Percentiles rank a stretch among this genome's conserved stretches.
Evolutionary conservation across 2,329 filamentous ascomycete species (phyloP).

Genomic region (Venturia carpophila): DNA sequence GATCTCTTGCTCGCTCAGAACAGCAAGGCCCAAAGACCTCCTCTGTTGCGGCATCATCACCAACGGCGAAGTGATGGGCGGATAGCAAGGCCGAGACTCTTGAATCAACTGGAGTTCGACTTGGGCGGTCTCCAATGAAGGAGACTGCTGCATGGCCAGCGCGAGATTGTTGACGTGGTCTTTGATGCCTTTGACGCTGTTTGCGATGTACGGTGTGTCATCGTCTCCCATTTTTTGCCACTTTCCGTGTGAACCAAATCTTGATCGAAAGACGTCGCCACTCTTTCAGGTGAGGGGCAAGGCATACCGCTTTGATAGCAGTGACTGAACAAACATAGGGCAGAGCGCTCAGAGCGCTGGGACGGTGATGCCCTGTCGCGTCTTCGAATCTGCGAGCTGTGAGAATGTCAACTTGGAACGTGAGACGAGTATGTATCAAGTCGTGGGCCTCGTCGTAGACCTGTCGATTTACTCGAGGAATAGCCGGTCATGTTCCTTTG

Average conservation of each 20-base stretch:
- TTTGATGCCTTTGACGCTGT: not conserved
- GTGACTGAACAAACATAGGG: not conserved
- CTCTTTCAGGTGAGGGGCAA: not conserved
- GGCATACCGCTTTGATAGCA: not conserved
- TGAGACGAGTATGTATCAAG: not conserved
- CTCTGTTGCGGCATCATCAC: not conserved
- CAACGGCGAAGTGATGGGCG: not conserved
- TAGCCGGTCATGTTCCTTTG: not conserved
- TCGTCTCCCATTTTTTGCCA: not conserved
- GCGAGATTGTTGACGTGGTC: not conserved
- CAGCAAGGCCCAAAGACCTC: not conserved
- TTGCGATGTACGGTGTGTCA: not conserved
- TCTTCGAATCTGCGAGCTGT: not conserved
- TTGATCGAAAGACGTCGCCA: not conserved
- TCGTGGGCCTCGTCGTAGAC: not conserved
- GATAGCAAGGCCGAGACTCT: not conserved
- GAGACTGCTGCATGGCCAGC: not conserved
- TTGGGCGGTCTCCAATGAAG: not conserved
- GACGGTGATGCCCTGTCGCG: not conserved
- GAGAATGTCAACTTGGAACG: not conserved
- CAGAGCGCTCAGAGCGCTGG: not conserved
- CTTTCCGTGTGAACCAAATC: not conserved
- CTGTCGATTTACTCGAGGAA: not conserved
- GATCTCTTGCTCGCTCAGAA: not conserved
- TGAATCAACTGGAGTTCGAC: not conserved